A percentile compares a stretch with the other conserved stretches of the same genome.
These are phyloP conservation scores for Phytophthora europaea DNA, from an alignment of 352 stramenopile species.

Conservation along the genomic window DNA sequence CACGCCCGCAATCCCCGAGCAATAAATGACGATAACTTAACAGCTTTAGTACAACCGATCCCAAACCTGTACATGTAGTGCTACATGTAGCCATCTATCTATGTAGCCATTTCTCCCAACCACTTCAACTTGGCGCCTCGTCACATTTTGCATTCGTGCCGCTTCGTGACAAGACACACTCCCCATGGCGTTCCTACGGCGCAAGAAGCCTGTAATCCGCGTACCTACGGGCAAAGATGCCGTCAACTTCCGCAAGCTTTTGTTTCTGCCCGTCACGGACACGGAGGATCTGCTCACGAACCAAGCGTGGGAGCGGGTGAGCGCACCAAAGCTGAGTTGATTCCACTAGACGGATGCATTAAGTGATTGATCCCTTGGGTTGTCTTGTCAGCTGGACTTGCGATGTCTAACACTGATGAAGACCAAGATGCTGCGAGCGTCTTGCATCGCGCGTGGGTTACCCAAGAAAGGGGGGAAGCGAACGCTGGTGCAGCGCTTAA, in stretches of 20 bases:
- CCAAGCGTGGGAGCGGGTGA: conserved; percentile 74
- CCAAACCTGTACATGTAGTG: background rate
- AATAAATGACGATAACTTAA: conserved; percentile 35
- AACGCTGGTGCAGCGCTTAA: conserved; percentile 65
- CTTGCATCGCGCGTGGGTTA: conserved; percentile 75
- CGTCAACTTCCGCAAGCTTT: conserved; percentile 83
- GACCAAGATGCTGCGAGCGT: conserved; percentile 83
- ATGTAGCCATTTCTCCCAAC: background rate
- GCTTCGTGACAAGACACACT: conserved; percentile 18
- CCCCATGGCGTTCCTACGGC: conserved; percentile 68
- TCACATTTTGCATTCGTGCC: conserved; percentile 31
- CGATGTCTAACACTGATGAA: conserved; percentile 87
- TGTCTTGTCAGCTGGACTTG: conserved; percentile 64
- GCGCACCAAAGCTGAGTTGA: background rate
- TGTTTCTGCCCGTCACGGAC: conserved; percentile 79
- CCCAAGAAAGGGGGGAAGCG: conserved; percentile 76
- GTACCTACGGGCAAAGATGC: conserved; percentile 75
- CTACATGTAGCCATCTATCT: background rate
- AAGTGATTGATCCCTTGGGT: background rate
- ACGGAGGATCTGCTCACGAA: conserved; percentile 78
- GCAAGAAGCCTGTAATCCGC: conserved; percentile 75
- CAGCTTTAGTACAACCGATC: conserved; percentile 11
- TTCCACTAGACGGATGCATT: background rate
- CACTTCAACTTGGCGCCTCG: conserved; percentile 22
- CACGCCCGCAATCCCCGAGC: conserved; percentile 19